Conservation (phyloP, 2,329 filamentous ascomycete genomes). For the Stagonosporopsis vannaccii region DNA sequence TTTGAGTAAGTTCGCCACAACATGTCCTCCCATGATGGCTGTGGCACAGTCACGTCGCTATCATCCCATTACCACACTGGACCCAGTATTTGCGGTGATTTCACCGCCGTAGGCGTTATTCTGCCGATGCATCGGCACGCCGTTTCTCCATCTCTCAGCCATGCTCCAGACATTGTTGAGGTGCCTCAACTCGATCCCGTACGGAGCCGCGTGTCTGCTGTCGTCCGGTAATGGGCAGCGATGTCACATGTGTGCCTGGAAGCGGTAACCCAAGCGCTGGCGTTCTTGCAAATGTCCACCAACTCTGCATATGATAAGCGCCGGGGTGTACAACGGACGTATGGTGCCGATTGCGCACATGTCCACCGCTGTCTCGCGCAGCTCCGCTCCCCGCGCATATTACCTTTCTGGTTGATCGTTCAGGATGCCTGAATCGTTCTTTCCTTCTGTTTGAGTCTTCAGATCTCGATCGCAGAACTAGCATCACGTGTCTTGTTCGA, state of each 20-base stretch:
- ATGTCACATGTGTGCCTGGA: not conserved
- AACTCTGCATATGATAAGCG: not conserved
- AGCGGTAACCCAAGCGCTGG: conserved; percentile 4
- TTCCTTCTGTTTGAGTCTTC: too few relatives aligned
- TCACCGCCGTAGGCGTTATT: conserved; percentile 2
- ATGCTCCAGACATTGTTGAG: not conserved
- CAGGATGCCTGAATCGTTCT: not conserved
- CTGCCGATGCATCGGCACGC: not conserved
- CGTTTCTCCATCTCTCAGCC: not conserved
- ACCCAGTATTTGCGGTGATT: conserved; percentile 10
- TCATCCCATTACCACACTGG: not conserved
- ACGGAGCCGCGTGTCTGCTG: not conserved
- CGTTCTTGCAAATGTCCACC: not conserved
- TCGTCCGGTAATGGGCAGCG: not conserved
- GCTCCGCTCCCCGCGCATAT: conserved; percentile 6
- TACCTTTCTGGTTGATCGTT: not conserved
- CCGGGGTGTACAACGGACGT: conserved; percentile 1
- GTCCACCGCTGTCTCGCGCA: conserved; percentile 5
- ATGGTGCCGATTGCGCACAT: conserved; percentile 4
- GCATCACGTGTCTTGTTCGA: not conserved
- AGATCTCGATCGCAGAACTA: not conserved
- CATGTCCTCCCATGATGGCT: conserved; percentile 1
- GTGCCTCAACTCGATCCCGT: not conserved
- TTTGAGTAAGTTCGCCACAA: not conserved
- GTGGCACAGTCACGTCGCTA: conserved; percentile 4